Conservation (phyloP, 306 rosid genomes). For the Ochetophila trinervis region DNA sequence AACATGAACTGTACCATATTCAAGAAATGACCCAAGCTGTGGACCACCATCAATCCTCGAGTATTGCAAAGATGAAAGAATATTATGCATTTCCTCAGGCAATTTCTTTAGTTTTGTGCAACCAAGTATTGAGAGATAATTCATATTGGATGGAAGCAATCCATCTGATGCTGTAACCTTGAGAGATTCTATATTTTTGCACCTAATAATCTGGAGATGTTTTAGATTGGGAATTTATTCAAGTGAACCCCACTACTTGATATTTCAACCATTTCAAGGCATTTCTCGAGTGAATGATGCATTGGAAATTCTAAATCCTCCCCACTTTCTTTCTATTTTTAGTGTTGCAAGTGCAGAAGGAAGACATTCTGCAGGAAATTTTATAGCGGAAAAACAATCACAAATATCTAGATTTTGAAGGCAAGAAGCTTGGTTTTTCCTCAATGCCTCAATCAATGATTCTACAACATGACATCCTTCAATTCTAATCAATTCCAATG, state of each 20-base stretch:
- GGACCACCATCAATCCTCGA: too few relatives aligned
- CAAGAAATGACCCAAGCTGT: conserved; percentile 11
- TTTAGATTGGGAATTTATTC: background rate
- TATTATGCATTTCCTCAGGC: background rate
- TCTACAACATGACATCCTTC: background rate
- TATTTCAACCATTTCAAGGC: background rate
- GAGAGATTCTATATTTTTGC: conserved; percentile 1
- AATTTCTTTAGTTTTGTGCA: conserved; percentile 5
- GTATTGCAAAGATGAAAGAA: background rate
- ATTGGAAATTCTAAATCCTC: too few relatives aligned
- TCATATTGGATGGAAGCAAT: conserved; percentile 6
- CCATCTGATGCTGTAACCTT: conserved; percentile 1
- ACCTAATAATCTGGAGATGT: conserved; percentile 6
- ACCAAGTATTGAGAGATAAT: background rate
- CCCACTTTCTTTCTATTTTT: background rate
- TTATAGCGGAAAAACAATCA: background rate
- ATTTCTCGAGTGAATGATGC: too few relatives aligned
- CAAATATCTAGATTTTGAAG: conserved; percentile 3
- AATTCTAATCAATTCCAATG: too few relatives aligned
- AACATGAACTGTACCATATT: too few relatives aligned
- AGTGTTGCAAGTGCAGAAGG: background rate
- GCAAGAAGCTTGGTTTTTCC: background rate
- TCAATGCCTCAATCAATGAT: background rate
- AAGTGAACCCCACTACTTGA: too few relatives aligned
- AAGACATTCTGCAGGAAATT: conserved; percentile 4